phyloP scores from a whole-genome alignment of 176 grass and related monocot species.

The Phragmites australis region DNA sequence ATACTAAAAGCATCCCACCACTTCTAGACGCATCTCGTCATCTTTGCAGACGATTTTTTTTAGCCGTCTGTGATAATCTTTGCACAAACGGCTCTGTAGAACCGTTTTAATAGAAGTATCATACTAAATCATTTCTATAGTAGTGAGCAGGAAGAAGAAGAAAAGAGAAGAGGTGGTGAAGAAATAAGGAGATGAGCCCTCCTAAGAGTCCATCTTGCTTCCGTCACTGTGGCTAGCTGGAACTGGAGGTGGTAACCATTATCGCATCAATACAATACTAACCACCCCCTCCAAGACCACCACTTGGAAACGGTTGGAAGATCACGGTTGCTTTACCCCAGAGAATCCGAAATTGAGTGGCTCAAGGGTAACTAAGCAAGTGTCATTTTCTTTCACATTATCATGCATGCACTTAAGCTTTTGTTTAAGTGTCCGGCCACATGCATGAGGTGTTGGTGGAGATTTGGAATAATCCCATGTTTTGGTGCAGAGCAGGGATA shows the following conservation, averaged over 20 bases:
- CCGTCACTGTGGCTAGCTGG: too few relatives aligned
- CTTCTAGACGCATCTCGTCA: too few relatives aligned
- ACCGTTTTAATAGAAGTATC: too few relatives aligned
- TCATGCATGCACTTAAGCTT: background rate
- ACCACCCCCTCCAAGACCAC: background rate
- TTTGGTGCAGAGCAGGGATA: slow-evolving; percentile 25
- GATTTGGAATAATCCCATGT: slow-evolving; percentile 33
- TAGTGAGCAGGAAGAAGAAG: too few relatives aligned
- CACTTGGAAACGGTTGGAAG: slow-evolving; percentile 30
- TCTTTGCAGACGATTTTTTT: too few relatives aligned
- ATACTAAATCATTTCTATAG: too few relatives aligned
- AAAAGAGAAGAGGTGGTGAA: too few relatives aligned
- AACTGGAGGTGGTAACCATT: background rate
- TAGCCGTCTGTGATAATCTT: too few relatives aligned
- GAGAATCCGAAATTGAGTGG: slow-evolving; percentile 44
- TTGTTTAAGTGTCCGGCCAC: slow-evolving; percentile 42
- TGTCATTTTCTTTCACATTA: slow-evolving; percentile 27
- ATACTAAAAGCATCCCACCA: too few relatives aligned
- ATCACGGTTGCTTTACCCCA: slow-evolving; percentile 46
- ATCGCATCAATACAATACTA: background rate
- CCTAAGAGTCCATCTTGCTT: too few relatives aligned
- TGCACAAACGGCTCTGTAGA: too few relatives aligned
- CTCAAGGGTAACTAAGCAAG: slow-evolving; percentile 18
- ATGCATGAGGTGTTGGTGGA: slow-evolving; percentile 31
- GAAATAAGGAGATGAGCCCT: too few relatives aligned